A percentile compares a stretch with the other conserved stretches of the same genome.
Conservation (phyloP, 768 basidiomycete genomes). For the Russula vinacea region DNA sequence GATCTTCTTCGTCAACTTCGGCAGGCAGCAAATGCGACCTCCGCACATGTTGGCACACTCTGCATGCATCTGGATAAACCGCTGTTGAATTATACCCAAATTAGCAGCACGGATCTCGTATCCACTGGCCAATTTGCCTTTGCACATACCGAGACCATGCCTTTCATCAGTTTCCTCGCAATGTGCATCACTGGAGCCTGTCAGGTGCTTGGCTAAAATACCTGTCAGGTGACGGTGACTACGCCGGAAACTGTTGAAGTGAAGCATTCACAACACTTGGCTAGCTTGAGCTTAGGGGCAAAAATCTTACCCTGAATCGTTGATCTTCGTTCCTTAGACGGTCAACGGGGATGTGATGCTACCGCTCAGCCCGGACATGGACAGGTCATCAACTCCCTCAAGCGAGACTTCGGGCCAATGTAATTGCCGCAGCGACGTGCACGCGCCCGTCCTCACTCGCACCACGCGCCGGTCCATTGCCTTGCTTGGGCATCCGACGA, state of each 20-base stretch:
- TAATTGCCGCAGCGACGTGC: slow-evolving; percentile 22
- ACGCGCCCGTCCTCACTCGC: slow-evolving; percentile 22
- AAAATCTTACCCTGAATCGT: slow-evolving; percentile 13
- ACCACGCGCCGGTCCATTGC: slow-evolving; percentile 26
- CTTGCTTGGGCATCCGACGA: slow-evolving; percentile 18
- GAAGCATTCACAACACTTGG: slow-evolving; percentile 10
- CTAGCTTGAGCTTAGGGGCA: slow-evolving; percentile 15
- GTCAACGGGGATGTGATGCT: slow-evolving; percentile 15
- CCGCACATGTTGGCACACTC: slow-evolving; percentile 6
- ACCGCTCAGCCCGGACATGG: slow-evolving; percentile 25
- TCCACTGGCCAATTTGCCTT: not conserved
- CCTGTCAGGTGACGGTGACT: slow-evolving; percentile 12
- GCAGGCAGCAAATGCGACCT: slow-evolving; percentile 18
- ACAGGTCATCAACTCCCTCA: slow-evolving; percentile 10
- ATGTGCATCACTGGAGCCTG: slow-evolving; percentile 16
- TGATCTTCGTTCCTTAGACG: slow-evolving; percentile 22
- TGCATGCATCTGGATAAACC: slow-evolving; percentile 7
- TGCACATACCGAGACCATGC: slow-evolving; percentile 1
- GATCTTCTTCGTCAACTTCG: slow-evolving; percentile 18
- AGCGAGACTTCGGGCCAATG: slow-evolving; percentile 6
- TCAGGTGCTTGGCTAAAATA: not conserved
- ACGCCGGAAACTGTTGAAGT: slow-evolving; percentile 4
- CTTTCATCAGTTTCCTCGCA: slow-evolving; percentile 17
- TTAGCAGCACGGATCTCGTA: slow-evolving; percentile 16
- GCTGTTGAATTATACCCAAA: slow-evolving; percentile 14